These are phyloP conservation scores for Middelhovenomyces tepae DNA, from an alignment of 805 yeast species.

Conservation along the genomic window DNA sequence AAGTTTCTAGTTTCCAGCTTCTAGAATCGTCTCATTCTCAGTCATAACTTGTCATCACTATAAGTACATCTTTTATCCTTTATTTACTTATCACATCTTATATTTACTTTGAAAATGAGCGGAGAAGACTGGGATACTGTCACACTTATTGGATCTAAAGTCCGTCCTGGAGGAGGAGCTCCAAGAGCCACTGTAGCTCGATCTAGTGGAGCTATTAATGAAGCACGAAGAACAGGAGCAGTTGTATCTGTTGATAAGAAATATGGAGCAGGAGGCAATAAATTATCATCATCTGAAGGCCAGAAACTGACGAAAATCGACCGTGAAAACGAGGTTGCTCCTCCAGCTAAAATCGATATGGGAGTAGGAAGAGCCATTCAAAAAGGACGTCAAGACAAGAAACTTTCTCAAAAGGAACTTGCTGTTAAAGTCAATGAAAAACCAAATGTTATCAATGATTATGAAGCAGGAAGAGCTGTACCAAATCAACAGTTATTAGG, in stretches of 20 bases:
- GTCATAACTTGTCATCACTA: no score
- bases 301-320: slow-evolving; percentile 91
- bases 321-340: slow-evolving; percentile 85
- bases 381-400: slow-evolving; percentile 79
- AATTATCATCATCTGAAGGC: slow-evolving; percentile 73
- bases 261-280: slow-evolving; percentile 55
- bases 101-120: slow-evolving; percentile 18
- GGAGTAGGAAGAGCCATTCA: slow-evolving; percentile 82
- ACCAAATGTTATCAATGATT: slow-evolving; percentile 90
- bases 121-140: slow-evolving; percentile 88
- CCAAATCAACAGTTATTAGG: slow-evolving; percentile 94
- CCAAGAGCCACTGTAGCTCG: slow-evolving; percentile 81
- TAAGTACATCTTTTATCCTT: no score
- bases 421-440: slow-evolving; percentile 95
- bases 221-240: slow-evolving; percentile 87
- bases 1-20: no score
- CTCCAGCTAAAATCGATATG: slow-evolving; percentile 79
- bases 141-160: slow-evolving; percentile 82
- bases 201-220: slow-evolving; percentile 70
- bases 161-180: slow-evolving; percentile 80
- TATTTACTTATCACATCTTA: no score
- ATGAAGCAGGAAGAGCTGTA: slow-evolving; percentile 92
- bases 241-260: slow-evolving; percentile 91
- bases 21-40: no score
- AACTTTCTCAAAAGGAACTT: slow-evolving; percentile 87